These are phyloP conservation scores for Evernia prunastri DNA, from an alignment of 495 filamentous ascomycete species.

Conservation along the genomic window DNA sequence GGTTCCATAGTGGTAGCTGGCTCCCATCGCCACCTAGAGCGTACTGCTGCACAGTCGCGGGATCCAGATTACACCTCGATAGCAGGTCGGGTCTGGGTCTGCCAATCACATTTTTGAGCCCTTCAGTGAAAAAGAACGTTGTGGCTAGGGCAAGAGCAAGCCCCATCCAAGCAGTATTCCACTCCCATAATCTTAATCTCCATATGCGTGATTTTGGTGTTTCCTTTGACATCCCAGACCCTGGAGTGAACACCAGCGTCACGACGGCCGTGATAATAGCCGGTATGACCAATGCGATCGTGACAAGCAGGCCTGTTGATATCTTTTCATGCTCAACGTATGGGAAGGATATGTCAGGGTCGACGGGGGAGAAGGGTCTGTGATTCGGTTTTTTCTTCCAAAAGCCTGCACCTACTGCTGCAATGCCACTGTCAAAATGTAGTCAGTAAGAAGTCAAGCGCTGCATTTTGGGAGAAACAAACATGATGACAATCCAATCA, in stretches of 20 bases:
- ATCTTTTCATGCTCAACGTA: conserved; percentile 50
- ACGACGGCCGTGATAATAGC: conserved; percentile 45
- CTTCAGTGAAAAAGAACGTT: conserved; percentile 53
- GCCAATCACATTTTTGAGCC: conserved; percentile 57
- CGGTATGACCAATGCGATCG: conserved; percentile 48
- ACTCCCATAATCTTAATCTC: conserved; percentile 53
- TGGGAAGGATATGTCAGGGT: conserved; percentile 54
- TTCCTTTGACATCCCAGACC: conserved; percentile 12
- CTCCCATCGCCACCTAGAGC: conserved; percentile 47
- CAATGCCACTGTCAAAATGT: conserved; percentile 35
- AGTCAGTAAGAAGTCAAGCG: conserved; percentile 6
- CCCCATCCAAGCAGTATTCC: conserved; percentile 59
- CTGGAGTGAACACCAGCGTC: conserved; percentile 43
- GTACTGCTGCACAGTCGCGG: conserved; percentile 37
- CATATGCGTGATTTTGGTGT: conserved; percentile 30
- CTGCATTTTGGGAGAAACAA: conserved; percentile 11
- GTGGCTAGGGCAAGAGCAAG: conserved; percentile 50
- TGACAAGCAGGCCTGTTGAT: conserved; percentile 41
- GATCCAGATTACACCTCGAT: conserved; percentile 52
- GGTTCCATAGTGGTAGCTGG: conserved; percentile 37
- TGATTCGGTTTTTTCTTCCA: conserved; percentile 37
- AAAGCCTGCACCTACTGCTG: conserved; percentile 43
- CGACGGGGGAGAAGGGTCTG: conserved; percentile 44
- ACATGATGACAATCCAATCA: conserved; percentile 51
- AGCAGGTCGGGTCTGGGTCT: conserved; percentile 61